Evolutionary conservation across 495 filamentous ascomycete genomes (phyloP).

Genomic region (Eremomyces bilateralis): DNA sequence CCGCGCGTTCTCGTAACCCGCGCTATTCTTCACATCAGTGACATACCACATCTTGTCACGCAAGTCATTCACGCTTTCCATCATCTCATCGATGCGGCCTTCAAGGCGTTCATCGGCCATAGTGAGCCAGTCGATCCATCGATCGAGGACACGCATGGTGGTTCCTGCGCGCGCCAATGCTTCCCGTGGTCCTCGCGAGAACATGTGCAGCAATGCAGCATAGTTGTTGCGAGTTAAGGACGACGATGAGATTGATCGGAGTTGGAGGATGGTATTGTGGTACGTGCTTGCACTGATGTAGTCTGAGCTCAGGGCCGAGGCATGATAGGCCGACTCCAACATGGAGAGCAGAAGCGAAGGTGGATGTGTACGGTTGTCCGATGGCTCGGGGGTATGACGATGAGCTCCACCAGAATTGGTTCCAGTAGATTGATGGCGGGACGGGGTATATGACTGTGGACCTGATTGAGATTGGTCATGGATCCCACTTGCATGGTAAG

Average conservation of each 20-base stretch:
- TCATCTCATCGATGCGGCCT: conserved; percentile 41
- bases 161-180: conserved; percentile 39
- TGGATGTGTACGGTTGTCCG: too few species aligned
- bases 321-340: conserved; percentile 43
- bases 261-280: conserved; percentile 42
- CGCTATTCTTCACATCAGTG: conserved; percentile 85
- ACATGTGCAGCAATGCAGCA: conserved; percentile 45
- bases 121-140: conserved; percentile 55
- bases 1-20: conserved; percentile 68
- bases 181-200: conserved; percentile 44
- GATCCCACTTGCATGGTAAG: conserved; percentile 1
- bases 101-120: conserved; percentile 52
- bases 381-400: too few species aligned
- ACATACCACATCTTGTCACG: conserved; percentile 99
- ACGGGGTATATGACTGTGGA: conserved; percentile 12
- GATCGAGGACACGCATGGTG: conserved; percentile 51
- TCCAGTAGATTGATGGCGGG: too few species aligned
- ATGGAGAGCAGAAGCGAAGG: conserved; percentile 40
- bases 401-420: too few species aligned
- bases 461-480: conserved; percentile 1
- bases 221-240: conserved; percentile 43
- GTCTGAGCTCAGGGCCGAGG: conserved; percentile 45
- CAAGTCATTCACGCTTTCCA: conserved; percentile 40
- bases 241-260: conserved; percentile 36
- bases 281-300: conserved; percentile 49